Percentiles rank a stretch among this genome's conserved stretches.
phyloP scores from a whole-genome alignment of 1,139 yeast species.

The Sugiyamaella japonica region DNA sequence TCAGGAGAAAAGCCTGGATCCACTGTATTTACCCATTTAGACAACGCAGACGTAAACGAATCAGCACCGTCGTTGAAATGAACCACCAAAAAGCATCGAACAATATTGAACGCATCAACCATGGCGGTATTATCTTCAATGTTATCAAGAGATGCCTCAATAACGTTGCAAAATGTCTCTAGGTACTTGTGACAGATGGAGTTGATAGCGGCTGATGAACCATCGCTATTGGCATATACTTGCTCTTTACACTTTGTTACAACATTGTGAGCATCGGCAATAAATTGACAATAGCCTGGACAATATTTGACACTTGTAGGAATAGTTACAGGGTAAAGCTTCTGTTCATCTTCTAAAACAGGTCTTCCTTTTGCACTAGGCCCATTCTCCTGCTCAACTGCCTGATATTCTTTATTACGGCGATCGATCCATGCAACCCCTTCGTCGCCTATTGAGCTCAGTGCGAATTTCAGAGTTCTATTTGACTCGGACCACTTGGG shows the following conservation, averaged over 20 bases:
- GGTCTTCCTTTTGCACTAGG: constrained; percentile 22
- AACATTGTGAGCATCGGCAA: constrained; percentile 14
- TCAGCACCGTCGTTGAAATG: constrained; percentile 23
- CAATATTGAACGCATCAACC: constrained; percentile 30
- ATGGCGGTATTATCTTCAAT: constrained; percentile 19
- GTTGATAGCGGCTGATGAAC: constrained; percentile 11
- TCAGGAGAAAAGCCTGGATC: constrained; percentile 28
- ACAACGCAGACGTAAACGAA: constrained; percentile 25
- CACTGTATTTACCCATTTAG: constrained; percentile 31
- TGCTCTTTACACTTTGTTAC: constrained; percentile 18
- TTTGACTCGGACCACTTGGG: constrained; percentile 39
- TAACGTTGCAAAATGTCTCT: constrained; percentile 17
- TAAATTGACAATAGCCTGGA: constrained; percentile 16
- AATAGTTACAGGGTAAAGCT: constrained; percentile 21
- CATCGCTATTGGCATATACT: background rate
- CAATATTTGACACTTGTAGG: constrained; percentile 17
- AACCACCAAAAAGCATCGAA: constrained; percentile 28
- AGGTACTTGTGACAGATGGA: constrained; percentile 16
- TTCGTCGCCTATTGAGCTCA: constrained; percentile 45
- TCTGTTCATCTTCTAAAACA: constrained; percentile 10
- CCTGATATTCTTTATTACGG: constrained; percentile 24
- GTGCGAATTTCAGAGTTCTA: constrained; percentile 45
- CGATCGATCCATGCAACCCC: constrained; percentile 46
- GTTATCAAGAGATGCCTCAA: constrained; percentile 17
- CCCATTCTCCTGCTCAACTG: constrained; percentile 33